Evolutionary conservation across 495 filamentous ascomycete genomes (phyloP).

Genomic region (Tuber brumale): DNA sequence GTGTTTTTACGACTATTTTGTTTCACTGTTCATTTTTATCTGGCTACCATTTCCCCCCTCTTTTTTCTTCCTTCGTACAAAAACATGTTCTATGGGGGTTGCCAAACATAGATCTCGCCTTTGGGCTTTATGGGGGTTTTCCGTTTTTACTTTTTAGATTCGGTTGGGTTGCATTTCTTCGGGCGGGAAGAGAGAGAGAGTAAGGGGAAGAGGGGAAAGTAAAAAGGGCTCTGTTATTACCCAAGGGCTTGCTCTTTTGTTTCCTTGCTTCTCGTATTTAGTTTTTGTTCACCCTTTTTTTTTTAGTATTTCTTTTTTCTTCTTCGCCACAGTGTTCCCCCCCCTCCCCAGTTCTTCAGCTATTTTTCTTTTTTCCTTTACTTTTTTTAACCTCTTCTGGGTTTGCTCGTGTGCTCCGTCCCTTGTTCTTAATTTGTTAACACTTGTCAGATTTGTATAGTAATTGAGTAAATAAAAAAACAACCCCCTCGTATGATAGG

Average conservation of each 20-base stretch:
- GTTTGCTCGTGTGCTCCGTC: neutral
- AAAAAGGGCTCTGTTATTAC: constrained; percentile 37
- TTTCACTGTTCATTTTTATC: constrained; percentile 35
- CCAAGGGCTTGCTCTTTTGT: constrained; percentile 35
- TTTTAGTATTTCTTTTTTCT: constrained; percentile 20
- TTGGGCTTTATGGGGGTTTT: constrained; percentile 26
- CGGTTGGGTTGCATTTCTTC: constrained; percentile 35
- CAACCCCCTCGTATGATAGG: constrained; percentile 14
- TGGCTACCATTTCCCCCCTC: constrained; percentile 20
- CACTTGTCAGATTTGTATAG: constrained; percentile 40
- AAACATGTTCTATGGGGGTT: constrained; percentile 34
- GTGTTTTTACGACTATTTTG: constrained; percentile 29
- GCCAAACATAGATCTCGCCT: constrained; percentile 38
- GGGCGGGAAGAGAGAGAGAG: constrained; percentile 26
- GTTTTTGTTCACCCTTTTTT: constrained; percentile 37
- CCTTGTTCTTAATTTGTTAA: constrained; percentile 23
- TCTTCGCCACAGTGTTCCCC: constrained; percentile 37
- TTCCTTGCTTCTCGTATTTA: constrained; percentile 29
- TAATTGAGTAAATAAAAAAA: constrained; percentile 40
- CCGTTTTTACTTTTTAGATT: constrained; percentile 37
- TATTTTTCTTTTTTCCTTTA: constrained; percentile 28
- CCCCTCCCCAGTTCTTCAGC: constrained; percentile 19
- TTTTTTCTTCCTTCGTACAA: constrained; percentile 31
- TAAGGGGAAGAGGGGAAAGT: constrained; percentile 32
- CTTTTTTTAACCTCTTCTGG: constrained; percentile 23